Base-by-base conservation (phyloP, 2,329 filamentous ascomycete genomes). In the Septoria petroselini region DNA sequence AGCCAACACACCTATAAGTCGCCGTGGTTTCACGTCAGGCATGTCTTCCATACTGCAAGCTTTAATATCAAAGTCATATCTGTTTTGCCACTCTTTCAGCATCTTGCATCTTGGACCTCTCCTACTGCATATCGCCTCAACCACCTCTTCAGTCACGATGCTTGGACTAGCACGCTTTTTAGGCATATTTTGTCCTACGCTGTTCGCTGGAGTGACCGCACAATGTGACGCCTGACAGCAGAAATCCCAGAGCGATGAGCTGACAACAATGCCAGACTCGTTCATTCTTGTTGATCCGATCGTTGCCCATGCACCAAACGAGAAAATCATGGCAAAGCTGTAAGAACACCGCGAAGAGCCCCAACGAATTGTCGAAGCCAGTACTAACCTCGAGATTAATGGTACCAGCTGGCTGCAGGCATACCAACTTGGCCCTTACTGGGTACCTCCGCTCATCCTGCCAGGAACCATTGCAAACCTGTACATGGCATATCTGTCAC, bases 351-450 rank as follows among this genome's bases (percentile, higher is more conserved):
- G n/a, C n/a, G n/a, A n/a, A n/a, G n/a, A n/a, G n/a, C n/a, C n/a
- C n/a, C n/a, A n/a, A n/a, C n/a, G n/a, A n/a, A n/a, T n/a, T n/a
- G n/a, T n/a, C n/a, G n/a, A n/a, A 27, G 23, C 5, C 23, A 9
- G 23, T 9, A 9, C 23, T 27, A 9, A 27, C 23, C 9, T 5
- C 23, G 23, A 27, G 23, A 27, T 5, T 27, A 27, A 27, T n/a
- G n/a, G n/a, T n/a, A n/a, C n/a, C n/a, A n/a, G 23, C 5, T 72
- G 68, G 68, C 57, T 70, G 4, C 63, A 68, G 50, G 68, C 68
- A 25, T 70, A 72, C 52, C 64, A 66, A 50, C 64, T 66, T 40
- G 66, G 66, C 7, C 62, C 67, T 4, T 43, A 56, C 15, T 70
- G 68, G 58, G 67, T 71, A 7, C 68, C 66, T 2, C 66, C 68